Conservation (phyloP, 2,329 filamentous ascomycete species). For the Cordyceps cicadae region DNA sequence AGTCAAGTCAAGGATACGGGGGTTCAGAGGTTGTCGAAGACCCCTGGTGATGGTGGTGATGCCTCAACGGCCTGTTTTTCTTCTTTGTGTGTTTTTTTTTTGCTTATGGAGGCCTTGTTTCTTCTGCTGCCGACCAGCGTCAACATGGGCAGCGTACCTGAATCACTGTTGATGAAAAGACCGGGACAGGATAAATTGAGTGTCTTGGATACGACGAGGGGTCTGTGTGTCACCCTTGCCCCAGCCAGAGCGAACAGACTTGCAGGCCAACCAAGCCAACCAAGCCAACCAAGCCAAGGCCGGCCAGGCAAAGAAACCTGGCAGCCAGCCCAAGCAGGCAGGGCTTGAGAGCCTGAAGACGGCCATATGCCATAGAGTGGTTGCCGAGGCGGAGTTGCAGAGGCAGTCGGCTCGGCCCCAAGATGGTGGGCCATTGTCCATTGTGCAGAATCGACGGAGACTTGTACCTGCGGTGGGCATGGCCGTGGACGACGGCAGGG, state of each 20-base stretch:
- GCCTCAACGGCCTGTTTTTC: background rate
- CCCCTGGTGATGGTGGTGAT: background rate
- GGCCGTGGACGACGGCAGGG: background rate
- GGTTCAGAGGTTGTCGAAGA: slow-evolving; percentile 6
- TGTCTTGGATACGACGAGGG: slow-evolving; percentile 25
- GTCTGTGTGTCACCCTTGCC: slow-evolving; percentile 26
- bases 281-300: background rate
- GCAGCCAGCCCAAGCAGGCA: background rate
- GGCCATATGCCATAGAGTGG: background rate
- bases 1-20: slow-evolving; percentile 10
- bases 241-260: slow-evolving; percentile 1
- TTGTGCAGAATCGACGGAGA: slow-evolving; percentile 10
- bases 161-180: slow-evolving; percentile 21
- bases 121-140: slow-evolving; percentile 7
- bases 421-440: slow-evolving; percentile 1
- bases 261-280: background rate
- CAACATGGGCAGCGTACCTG: slow-evolving; percentile 19
- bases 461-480: slow-evolving; percentile 8
- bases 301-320: background rate
- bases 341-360: background rate
- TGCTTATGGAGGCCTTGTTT: slow-evolving; percentile 5
- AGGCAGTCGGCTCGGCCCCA: background rate
- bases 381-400: slow-evolving; percentile 8
- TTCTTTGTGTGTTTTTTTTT: slow-evolving; percentile 8
- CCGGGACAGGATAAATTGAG: slow-evolving; percentile 21